A percentile compares a stretch with the other conserved stretches of the same genome.
phyloP scores from a whole-genome alignment of 2,329 filamentous ascomycete species.

The Diaporthe helianthi region DNA sequence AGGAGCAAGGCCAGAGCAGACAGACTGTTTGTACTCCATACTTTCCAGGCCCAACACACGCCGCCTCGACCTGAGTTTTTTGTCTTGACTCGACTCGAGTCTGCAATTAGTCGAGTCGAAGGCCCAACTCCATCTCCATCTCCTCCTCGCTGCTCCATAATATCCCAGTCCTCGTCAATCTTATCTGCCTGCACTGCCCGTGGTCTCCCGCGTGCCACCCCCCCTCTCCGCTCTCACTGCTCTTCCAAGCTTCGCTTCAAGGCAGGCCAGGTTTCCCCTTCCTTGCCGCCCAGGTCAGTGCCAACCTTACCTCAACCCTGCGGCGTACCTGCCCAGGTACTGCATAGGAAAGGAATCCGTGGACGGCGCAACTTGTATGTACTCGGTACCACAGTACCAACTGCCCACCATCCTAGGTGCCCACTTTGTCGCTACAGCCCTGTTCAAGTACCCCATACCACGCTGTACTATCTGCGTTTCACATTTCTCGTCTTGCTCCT shows the following conservation, averaged over 20 bases:
- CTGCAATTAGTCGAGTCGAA: not conserved
- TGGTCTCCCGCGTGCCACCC: slow-evolving; percentile 5
- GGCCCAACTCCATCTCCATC: slow-evolving; percentile 13
- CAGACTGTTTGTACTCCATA: not conserved
- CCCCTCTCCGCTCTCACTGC: slow-evolving; percentile 7
- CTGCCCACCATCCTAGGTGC: slow-evolving; percentile 21
- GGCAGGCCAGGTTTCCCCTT: slow-evolving; percentile 16
- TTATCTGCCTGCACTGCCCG: slow-evolving; percentile 11
- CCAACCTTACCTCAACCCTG: slow-evolving; percentile 29
- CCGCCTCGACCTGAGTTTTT: not conserved
- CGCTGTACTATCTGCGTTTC: slow-evolving; percentile 28
- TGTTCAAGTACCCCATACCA: slow-evolving; percentile 35
- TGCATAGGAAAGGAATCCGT: slow-evolving; percentile 24
- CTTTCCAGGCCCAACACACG: not conserved
- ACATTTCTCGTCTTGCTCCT: slow-evolving; percentile 24
- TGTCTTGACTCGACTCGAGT: not conserved
- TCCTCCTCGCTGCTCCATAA: slow-evolving; percentile 20
- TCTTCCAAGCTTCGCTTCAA: slow-evolving; percentile 18
- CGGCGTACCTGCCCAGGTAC: slow-evolving; percentile 15
- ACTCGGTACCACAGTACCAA: not conserved
- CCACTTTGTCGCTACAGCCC: slow-evolving; percentile 24
- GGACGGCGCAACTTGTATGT: slow-evolving; percentile 17
- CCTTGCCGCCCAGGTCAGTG: slow-evolving; percentile 27
- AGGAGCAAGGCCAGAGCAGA: not conserved
- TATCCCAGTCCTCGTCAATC: slow-evolving; percentile 21